Evolutionary conservation across 257 asterid species (phyloP), one percentile per base, ranked within the genome.

Genomic region (Thymus mandschuricus): DNA sequence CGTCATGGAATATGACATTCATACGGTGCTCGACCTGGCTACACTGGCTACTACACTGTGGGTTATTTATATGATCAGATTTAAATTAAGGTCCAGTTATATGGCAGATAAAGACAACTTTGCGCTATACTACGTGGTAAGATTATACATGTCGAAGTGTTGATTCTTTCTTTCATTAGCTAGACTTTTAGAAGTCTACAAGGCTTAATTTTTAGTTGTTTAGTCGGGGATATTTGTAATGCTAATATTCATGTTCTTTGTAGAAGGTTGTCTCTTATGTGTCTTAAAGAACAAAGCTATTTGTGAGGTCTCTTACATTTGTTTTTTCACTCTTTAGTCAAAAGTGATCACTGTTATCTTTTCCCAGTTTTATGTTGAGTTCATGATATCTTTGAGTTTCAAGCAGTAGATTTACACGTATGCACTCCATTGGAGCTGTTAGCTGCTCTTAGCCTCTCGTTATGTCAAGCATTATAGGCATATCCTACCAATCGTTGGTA

Each of bases 1-100:
- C 69, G 97, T 92, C 66, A 90, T 92, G 98, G 98, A 92, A 85
- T 92, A 90, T 77, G 97, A 92, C 82, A 92, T 92, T 76, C 97
- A 92, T 81, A 92, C 98, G 1, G 57, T 92, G 74, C 98, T 92
- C 78, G 98, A 92, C 80, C 64, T 88, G 81, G 91, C 96, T 64
- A 92, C 98, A 5, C 69, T 92, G 85, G 98, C 87, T 33, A 86
- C 98, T 58, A 92, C 97, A 73, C 64, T 87, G 86, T 92, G 98
- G 98, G 98, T 92, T 86, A 83, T 92, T 55, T 92, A 90, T 84
- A 87, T 77, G 83, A 92, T 92, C 62, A 89, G 93, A 31, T 88
- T 87, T 75, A 90, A 84, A 50, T 85, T 92, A 46, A 87, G 54
- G 62, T 84, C 97, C 10, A 92, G 96, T 81, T 92, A 92, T 86